phyloP scores from a whole-genome alignment of 768 basidiomycete genomes.

The Leccinum longicurvipes region DNA sequence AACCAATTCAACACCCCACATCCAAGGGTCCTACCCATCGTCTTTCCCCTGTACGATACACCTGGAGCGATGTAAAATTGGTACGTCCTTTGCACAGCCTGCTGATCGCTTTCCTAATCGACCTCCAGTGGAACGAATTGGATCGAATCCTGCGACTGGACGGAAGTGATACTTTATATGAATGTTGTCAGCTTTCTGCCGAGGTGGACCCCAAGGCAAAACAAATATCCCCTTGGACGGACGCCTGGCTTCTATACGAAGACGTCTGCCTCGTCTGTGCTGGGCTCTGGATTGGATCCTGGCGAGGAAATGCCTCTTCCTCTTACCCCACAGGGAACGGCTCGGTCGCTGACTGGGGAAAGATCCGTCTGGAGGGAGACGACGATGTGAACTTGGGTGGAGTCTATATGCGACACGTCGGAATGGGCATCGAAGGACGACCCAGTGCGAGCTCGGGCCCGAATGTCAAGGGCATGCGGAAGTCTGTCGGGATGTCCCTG shows the following conservation, averaged over 20 bases:
- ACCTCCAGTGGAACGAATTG: conserved; percentile 68
- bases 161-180: conserved; percentile 23
- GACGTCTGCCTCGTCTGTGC: conserved; percentile 83
- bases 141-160: conserved; percentile 65
- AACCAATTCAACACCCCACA: conserved; percentile 38
- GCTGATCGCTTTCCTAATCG: not conserved
- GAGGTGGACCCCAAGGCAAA: conserved; percentile 35
- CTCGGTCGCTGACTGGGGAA: conserved; percentile 50
- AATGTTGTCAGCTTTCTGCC: conserved; percentile 36
- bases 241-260: conserved; percentile 80
- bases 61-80: conserved; percentile 81
- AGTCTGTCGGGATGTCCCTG: conserved; percentile 50
- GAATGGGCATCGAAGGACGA: conserved; percentile 71
- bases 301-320: conserved; percentile 45
- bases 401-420: conserved; percentile 52
- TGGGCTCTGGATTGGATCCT: conserved; percentile 74
- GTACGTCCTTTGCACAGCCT: conserved; percentile 35
- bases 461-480: conserved; percentile 37
- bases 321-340: conserved; percentile 50
- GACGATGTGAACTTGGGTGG: conserved; percentile 49
- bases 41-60: conserved; percentile 64
- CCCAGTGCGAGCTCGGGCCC: conserved; percentile 31
- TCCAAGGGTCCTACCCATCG: conserved; percentile 46
- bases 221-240: conserved; percentile 56
- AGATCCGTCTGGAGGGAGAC: conserved; percentile 60